Conservation (phyloP, 2,329 filamentous ascomycete genomes). For the Paradendryphiella salina region DNA sequence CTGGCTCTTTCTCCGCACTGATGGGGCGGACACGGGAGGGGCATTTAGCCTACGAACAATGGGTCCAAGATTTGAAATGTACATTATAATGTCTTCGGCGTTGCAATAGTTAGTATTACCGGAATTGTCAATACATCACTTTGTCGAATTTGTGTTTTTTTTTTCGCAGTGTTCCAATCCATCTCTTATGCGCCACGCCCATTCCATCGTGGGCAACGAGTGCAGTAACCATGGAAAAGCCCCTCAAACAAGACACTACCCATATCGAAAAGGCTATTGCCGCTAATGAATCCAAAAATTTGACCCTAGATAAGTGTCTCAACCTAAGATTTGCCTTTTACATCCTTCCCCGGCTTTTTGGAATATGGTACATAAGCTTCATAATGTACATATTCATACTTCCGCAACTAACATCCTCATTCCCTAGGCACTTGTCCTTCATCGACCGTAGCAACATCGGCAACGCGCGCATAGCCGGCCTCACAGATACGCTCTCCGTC, state of each 20-base stretch:
- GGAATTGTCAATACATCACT: background rate
- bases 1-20: slow-evolving; percentile 2
- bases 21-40: background rate
- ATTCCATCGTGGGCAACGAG: background rate
- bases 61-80: background rate
- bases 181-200: too few relatives aligned
- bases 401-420: background rate
- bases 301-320: slow-evolving; percentile 39
- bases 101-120: background rate
- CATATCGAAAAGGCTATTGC: slow-evolving; percentile 8
- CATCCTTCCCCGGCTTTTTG: slow-evolving; percentile 53
- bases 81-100: background rate
- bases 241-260: background rate
- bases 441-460: slow-evolving; percentile 52
- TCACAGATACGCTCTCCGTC: slow-evolving; percentile 47
- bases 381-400: background rate
- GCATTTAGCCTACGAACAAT: slow-evolving; percentile 1
- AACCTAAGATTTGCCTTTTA: slow-evolving; percentile 51
- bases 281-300: background rate
- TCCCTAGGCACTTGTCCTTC: slow-evolving; percentile 48
- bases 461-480: slow-evolving; percentile 51
- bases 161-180: too few relatives aligned
- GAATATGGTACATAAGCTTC: slow-evolving; percentile 46
- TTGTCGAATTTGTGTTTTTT: background rate
- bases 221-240: slow-evolving; percentile 3